Evolutionary conservation across 768 basidiomycete genomes (phyloP), one percentile per base, ranked within the genome.

Genomic region (Phylloporus sp.): DNA sequence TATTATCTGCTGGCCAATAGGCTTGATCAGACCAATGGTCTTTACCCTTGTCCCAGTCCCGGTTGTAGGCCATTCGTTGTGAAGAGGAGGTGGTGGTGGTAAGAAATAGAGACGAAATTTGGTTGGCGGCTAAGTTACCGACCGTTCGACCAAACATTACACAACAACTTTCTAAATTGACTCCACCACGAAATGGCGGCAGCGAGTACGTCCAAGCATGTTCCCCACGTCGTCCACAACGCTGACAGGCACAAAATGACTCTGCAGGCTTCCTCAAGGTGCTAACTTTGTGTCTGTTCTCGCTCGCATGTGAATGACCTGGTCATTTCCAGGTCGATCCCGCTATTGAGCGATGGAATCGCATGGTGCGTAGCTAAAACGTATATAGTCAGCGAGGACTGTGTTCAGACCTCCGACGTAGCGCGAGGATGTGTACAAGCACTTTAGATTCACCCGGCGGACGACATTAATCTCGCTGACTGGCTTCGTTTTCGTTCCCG

Each of bases 1-100:
- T 67, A 14, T 44, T 52, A 29, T 66, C 54, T 44, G 70, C 50
- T 18, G 65, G 64, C 73, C 77, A 78, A 38, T 70, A 59, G 26
- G 63, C 56, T 55, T 64, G 57, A 37, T 82, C 77, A 48, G 67
- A 58, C 79, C 80, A 82, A 41, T 43, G 31, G 37, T 81, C 77
- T 67, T 89, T 90, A 42, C 86, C 88, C 65, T 76, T 77, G 70
- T 90, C 87, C 89, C 90, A 90, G 73, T 90, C 87, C 54, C 90
- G 81, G 68, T 85, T 85, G 68, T 84, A 79, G 40, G 84, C 75
- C 86, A 88, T 86, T n/a, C 18, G 47, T 44, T 20, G 56, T 45
- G 23, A 39, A 32, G 8, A 55, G 38, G 49, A 33, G 54, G 51
- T 41, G 46, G 48, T 62, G 53, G 46, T 56, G 53, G 66, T 56